Evolutionary conservation across 768 basidiomycete genomes (phyloP).

Genomic region (Psilocybe cubensis): DNA sequence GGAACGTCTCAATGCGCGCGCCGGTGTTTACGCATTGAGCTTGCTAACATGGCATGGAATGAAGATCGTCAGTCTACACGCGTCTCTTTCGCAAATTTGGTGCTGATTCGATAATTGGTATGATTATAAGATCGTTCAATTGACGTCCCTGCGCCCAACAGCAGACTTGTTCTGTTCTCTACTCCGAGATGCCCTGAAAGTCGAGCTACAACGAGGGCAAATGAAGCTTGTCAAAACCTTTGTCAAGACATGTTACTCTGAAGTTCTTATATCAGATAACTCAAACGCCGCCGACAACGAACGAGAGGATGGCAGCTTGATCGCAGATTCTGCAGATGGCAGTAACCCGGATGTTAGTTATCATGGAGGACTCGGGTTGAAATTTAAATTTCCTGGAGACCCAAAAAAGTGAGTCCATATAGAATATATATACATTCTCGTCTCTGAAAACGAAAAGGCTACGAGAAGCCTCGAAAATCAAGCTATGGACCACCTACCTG

Average conservation of each 20-base stretch:
- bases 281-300: conserved; percentile 65
- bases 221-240: conserved; percentile 95
- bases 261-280: conserved; percentile 71
- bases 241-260: conserved; percentile 92
- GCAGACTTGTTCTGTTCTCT: conserved; percentile 92
- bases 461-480: conserved; percentile 91
- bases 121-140: conserved; percentile 74
- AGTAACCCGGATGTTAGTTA: conserved; percentile 55
- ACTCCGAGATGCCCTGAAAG: conserved; percentile 87
- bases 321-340: conserved; percentile 53
- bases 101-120: conserved; percentile 6
- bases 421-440: background rate
- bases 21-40: conserved; percentile 96
- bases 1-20: conserved; percentile 89
- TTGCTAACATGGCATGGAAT: conserved; percentile 92
- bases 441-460: conserved; percentile 49
- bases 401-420: conserved; percentile 84
- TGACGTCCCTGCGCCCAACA: conserved; percentile 91
- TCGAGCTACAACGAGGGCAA: conserved; percentile 84
- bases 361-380: conserved; percentile 79
- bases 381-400: conserved; percentile 91
- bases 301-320: conserved; percentile 69
- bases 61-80: conserved; percentile 71
- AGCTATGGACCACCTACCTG: conserved; percentile 92
- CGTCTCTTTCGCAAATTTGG: background rate